phyloP scores from a whole-genome alignment of 148 eudicot genomes.

The Silene uniflora region DNA sequence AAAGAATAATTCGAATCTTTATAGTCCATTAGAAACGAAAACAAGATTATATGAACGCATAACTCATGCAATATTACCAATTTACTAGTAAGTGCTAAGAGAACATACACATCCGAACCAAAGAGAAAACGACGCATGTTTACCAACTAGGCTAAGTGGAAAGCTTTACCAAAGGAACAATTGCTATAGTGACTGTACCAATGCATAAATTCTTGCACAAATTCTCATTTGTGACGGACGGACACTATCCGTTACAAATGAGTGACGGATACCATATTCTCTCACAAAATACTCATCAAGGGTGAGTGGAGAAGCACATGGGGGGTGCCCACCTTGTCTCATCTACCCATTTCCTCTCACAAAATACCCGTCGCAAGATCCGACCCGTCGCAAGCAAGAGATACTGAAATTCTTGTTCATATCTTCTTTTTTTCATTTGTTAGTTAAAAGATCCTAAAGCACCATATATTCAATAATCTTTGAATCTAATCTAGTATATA shows the following conservation, averaged over 20 bases:
- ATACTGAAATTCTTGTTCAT: slow-evolving; percentile 15
- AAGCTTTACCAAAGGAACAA: slow-evolving; percentile 13
- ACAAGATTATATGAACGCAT: not conserved
- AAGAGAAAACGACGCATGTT: not conserved
- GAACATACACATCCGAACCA: not conserved
- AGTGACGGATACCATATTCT: too few species aligned
- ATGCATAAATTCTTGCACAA: slow-evolving; percentile 10
- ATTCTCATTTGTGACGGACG: too few species aligned
- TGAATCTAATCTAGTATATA: slow-evolving; percentile 17
- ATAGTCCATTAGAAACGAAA: not conserved
- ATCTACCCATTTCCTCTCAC: too few species aligned
- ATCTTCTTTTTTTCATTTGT: too few species aligned
- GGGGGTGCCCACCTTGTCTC: too few species aligned
- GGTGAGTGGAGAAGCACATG: too few species aligned
- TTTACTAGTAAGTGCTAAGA: not conserved
- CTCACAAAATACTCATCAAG: too few species aligned
- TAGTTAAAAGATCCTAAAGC: not conserved
- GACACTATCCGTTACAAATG: too few species aligned
- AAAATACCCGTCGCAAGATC: too few species aligned
- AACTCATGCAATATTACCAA: not conserved
- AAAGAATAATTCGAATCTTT: not conserved
- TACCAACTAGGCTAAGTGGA: not conserved
- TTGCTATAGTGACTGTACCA: slow-evolving; percentile 14
- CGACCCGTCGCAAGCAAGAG: too few species aligned
- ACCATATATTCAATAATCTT: not conserved